These are phyloP conservation scores for Papiliotrema flavescens DNA, from an alignment of 1,284 basidiomycete species.

Conservation along the genomic window DNA sequence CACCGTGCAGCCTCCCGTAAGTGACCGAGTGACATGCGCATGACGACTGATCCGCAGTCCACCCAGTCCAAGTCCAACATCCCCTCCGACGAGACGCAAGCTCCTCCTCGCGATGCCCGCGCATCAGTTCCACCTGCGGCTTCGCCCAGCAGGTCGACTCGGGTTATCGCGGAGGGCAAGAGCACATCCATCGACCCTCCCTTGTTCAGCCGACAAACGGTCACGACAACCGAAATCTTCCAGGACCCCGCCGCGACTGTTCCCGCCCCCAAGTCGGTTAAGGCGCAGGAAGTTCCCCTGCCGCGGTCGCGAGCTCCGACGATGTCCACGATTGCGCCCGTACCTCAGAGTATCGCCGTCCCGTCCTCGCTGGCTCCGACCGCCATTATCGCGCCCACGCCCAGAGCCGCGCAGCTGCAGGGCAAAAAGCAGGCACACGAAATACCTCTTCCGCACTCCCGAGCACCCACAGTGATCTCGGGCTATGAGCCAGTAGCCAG, in stretches of 20 bases:
- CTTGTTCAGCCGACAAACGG: no score
- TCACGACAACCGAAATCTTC: no score
- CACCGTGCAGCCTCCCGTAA: slow-evolving; percentile 36
- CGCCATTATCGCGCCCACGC: no score
- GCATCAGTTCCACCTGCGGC: neutral
- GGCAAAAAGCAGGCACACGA: neutral
- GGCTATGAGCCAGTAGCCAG: neutral
- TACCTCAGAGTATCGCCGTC: no score
- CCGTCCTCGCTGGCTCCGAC: no score
- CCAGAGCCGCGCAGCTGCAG: no score
- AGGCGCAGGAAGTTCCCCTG: neutral
- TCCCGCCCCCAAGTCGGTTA: neutral
- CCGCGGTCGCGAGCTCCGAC: neutral
- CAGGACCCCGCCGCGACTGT: no score
- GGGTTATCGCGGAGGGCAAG: no score
- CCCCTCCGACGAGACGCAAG: neutral
- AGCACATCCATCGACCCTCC: no score
- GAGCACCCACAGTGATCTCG: neutral
- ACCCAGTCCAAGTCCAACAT: slow-evolving; percentile 6
- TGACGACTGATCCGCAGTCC: slow-evolving; percentile 8
- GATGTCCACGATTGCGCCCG: neutral
- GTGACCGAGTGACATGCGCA: slow-evolving; percentile 1
- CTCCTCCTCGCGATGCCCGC: neutral
- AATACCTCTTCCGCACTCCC: neutral
- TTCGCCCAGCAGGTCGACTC: neutral